Evolutionary conservation across 192 early-diverging fungal genomes (phyloP).

Genomic region (Glomus cerebriforme): DNA sequence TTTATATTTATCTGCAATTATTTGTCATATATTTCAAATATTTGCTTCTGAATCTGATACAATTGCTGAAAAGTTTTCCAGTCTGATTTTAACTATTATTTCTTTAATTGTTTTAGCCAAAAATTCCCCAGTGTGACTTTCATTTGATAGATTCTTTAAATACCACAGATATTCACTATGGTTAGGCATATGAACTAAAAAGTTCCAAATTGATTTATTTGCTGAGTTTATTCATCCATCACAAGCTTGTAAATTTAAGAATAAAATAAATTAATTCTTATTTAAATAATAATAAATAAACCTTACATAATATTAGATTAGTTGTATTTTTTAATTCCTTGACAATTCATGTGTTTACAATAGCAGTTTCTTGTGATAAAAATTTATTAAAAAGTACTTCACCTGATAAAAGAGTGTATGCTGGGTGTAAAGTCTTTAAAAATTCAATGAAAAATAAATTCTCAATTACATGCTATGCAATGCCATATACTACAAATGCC

Average conservation of each 20-base stretch:
- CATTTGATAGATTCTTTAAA: not conserved
- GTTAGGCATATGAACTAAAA: not conserved
- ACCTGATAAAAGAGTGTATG: not conserved
- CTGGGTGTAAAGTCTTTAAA: not conserved
- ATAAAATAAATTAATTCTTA: not conserved
- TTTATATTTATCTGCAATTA: too few relatives aligned
- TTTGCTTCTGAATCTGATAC: too few relatives aligned
- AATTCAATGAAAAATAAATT: too few relatives aligned
- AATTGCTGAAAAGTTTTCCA: too few relatives aligned
- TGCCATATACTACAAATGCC: not conserved
- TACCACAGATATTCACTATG: not conserved
- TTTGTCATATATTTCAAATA: too few relatives aligned
- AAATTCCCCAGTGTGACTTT: not conserved
- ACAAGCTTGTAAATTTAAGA: not conserved
- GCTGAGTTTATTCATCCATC: not conserved
- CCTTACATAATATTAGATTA: slow-evolving; percentile 9
- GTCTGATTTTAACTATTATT: not conserved
- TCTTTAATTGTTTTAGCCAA: not conserved
- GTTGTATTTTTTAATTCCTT: not conserved
- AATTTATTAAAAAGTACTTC: not conserved
- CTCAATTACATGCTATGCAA: not conserved
- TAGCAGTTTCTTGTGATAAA: slow-evolving; percentile 1
- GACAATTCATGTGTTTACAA: slow-evolving; percentile 1
- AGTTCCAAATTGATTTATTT: too few relatives aligned
- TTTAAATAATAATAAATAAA: not conserved